A percentile compares a stretch with the other conserved stretches of the same genome.
phyloP scores from a whole-genome alignment of 108 stramenopile genomes.

The Nannochloropsis gaditana region DNA sequence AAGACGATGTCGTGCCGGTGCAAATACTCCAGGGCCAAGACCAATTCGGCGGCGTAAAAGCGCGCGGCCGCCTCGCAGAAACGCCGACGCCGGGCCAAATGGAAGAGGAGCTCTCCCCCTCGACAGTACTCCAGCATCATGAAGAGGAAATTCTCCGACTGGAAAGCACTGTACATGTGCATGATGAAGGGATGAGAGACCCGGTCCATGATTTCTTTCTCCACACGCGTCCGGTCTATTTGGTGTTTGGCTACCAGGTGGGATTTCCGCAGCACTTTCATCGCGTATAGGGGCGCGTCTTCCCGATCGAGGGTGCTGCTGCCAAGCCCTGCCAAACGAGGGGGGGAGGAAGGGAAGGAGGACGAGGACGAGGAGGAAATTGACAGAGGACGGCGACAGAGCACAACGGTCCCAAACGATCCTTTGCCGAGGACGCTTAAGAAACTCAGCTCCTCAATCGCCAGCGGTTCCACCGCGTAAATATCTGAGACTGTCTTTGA shows the following conservation, averaged over 20 bases:
- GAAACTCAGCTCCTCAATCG: slow-evolving; percentile 40
- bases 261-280: slow-evolving; percentile 93
- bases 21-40: slow-evolving; percentile 68
- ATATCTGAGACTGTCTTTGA: not conserved
- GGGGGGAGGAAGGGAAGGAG: not conserved
- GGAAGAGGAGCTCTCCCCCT: slow-evolving; percentile 93
- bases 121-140: slow-evolving; percentile 94
- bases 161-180: slow-evolving; percentile 66
- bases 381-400: too few species aligned
- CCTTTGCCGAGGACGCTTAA: slow-evolving; percentile 46
- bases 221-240: slow-evolving; percentile 92
- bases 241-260: slow-evolving; percentile 83
- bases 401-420: slow-evolving; percentile 34
- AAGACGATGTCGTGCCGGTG: slow-evolving; percentile 57
- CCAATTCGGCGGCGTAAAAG: slow-evolving; percentile 84
- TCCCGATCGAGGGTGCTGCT: not conserved
- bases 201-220: slow-evolving; percentile 79
- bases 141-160: slow-evolving; percentile 78
- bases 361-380: too few species aligned
- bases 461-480: not conserved
- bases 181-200: slow-evolving; percentile 65
- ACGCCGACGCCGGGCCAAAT: slow-evolving; percentile 77
- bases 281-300: slow-evolving; percentile 67
- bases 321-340: not conserved
- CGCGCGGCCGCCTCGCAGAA: slow-evolving; percentile 85